phyloP scores from a whole-genome alignment of 257 asterid species.

The Striga asiatica region DNA sequence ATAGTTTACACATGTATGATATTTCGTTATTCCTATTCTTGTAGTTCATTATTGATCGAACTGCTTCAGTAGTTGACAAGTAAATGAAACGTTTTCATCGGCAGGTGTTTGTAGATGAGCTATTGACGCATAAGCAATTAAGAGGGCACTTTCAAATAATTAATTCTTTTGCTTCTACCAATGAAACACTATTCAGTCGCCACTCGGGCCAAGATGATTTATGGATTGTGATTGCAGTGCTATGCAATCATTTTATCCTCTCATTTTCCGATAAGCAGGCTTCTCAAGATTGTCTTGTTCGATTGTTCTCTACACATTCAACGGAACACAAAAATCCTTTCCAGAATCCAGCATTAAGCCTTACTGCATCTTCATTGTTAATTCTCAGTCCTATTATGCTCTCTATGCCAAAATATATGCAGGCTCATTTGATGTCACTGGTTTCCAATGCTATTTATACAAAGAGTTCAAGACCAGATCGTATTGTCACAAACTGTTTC shows the following conservation, averaged over 20 bases:
- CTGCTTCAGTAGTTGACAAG: constrained; percentile 7
- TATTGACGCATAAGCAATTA: constrained; percentile 40
- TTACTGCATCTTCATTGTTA: constrained; percentile 46
- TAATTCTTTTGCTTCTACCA: constrained; percentile 28
- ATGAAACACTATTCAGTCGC: constrained; percentile 24
- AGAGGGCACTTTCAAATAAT: constrained; percentile 32
- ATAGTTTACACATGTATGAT: neutral
- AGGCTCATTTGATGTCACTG: constrained; percentile 50
- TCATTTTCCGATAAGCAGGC: constrained; percentile 47
- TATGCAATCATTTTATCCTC: constrained; percentile 46
- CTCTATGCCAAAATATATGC: constrained; percentile 57
- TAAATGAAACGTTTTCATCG: constrained; percentile 9
- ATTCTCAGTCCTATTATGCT: constrained; percentile 48
- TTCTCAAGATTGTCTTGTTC: constrained; percentile 36
- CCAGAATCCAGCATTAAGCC: constrained; percentile 42
- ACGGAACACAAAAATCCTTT: constrained; percentile 24
- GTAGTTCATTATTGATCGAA: neutral
- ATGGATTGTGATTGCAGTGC: constrained; percentile 47
- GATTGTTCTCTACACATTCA: constrained; percentile 31
- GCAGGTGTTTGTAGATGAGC: constrained; percentile 78
- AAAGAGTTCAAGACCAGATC: constrained; percentile 30
- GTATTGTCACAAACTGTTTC: constrained; percentile 32
- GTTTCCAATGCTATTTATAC: constrained; percentile 46
- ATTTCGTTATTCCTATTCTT: neutral
- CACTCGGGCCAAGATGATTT: constrained; percentile 28